phyloP scores from a whole-genome alignment of 805 yeast genomes.

The Pichia membranifaciens region DNA sequence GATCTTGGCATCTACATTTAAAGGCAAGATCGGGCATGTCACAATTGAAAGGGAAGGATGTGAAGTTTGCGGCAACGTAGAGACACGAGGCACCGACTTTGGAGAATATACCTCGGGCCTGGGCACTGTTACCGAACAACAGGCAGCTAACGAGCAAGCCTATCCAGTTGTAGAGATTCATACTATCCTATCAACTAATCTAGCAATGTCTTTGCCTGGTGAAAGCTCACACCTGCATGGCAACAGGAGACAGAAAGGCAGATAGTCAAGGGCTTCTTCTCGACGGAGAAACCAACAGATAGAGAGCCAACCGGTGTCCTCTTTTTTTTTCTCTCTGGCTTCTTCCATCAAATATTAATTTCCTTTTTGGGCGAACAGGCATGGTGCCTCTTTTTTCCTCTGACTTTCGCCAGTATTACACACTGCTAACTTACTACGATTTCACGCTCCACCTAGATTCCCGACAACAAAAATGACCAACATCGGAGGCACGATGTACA shows the following conservation, averaged over 20 bases:
- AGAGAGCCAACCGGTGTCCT: too few species aligned
- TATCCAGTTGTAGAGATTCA: neutral
- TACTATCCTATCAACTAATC: too few species aligned
- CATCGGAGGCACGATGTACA: slow-evolving; percentile 50
- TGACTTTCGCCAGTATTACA: too few species aligned
- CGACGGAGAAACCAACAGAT: too few species aligned
- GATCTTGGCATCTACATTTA: slow-evolving; percentile 31
- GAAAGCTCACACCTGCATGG: too few species aligned
- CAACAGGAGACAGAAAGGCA: too few species aligned
- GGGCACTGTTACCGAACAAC: neutral
- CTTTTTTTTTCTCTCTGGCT: too few species aligned
- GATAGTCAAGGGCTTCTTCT: too few species aligned
- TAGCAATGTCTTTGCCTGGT: too few species aligned
- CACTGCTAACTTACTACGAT: too few species aligned
- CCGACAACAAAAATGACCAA: slow-evolving; percentile 31
- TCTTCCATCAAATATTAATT: neutral
- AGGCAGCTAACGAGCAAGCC: neutral
- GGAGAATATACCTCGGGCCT: slow-evolving; percentile 29
- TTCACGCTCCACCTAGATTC: neutral
- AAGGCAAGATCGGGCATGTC: slow-evolving; percentile 29
- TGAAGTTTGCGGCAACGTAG: slow-evolving; percentile 29
- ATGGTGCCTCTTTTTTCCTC: neutral
- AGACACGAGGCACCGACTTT: slow-evolving; percentile 35
- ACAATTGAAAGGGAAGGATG: slow-evolving; percentile 32
- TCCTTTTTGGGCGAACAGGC: slow-evolving; percentile 1